Conservation (phyloP, 441 rosid genomes). For the Geranium incanum region DNA sequence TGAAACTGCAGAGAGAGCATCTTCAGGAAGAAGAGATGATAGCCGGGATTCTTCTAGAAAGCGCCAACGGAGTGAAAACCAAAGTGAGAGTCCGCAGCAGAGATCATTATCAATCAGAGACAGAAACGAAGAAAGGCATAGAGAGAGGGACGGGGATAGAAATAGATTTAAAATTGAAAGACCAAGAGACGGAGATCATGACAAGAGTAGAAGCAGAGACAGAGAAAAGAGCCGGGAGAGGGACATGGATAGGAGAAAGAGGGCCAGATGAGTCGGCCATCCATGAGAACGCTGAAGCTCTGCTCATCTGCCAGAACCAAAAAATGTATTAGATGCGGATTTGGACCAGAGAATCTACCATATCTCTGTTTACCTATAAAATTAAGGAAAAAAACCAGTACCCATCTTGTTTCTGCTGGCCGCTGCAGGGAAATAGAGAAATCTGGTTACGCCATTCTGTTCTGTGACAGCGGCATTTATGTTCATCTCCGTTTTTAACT, state of each 20-base stretch:
- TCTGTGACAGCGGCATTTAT: no score
- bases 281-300: no score
- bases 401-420: no score
- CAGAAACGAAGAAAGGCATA: constrained; percentile 41
- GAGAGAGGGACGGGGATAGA: constrained; percentile 8
- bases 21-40: constrained; percentile 57
- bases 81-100: constrained; percentile 64
- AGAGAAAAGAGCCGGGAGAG: constrained; percentile 65
- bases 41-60: constrained; percentile 69
- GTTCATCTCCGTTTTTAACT: no score
- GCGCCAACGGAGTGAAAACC: constrained; percentile 61
- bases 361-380: no score
- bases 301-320: no score
- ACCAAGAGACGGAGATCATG: constrained; percentile 45
- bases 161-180: constrained; percentile 36
- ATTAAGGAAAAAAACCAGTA: no score
- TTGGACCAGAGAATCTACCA: no score
- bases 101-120: constrained; percentile 46
- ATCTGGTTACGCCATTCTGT: no score
- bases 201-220: constrained; percentile 84
- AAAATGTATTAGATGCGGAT: no score
- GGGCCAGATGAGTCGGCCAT: constrained; percentile 8
- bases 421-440: no score
- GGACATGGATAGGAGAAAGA: constrained; percentile 36
- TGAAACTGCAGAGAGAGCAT: constrained; percentile 44